Evolutionary conservation across 768 basidiomycete genomes (phyloP).

Genomic region (Naganishia antarctica): DNA sequence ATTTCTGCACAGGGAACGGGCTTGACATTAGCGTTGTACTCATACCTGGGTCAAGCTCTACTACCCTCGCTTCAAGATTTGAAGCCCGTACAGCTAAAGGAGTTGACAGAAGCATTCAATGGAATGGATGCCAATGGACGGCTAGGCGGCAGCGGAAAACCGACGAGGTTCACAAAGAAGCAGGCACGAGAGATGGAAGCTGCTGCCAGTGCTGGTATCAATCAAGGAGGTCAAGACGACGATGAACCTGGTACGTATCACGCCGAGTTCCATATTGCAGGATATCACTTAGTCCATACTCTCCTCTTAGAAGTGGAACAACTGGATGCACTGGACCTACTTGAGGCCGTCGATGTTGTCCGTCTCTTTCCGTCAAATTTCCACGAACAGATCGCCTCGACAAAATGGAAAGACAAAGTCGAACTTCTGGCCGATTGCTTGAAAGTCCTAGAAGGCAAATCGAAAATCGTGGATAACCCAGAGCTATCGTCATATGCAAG

Average conservation of each 20-base stretch:
- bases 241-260: conserved; percentile 49
- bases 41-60: conserved; percentile 76
- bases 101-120: conserved; percentile 86
- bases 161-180: conserved; percentile 72
- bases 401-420: conserved; percentile 98
- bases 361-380: conserved; percentile 70
- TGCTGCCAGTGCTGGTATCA: conserved; percentile 36
- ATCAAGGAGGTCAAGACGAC: conserved; percentile 46
- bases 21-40: conserved; percentile 72
- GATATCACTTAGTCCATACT: not conserved
- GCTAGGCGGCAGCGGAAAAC: conserved; percentile 74
- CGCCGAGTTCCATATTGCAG: not conserved
- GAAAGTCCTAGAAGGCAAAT: conserved; percentile 61
- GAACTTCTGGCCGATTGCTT: conserved; percentile 68
- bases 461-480: conserved; percentile 63
- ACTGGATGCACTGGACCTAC: conserved; percentile 71
- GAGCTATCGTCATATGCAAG: conserved; percentile 65
- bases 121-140: conserved; percentile 74
- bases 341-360: conserved; percentile 74
- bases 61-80: conserved; percentile 80
- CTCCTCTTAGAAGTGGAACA: conserved; percentile 53
- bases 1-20: conserved; percentile 55
- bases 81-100: conserved; percentile 95
- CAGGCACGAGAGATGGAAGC: conserved; percentile 57
- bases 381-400: conserved; percentile 69